phyloP scores from a whole-genome alignment of 768 basidiomycete genomes.

The Neoboletus magnificus region DNA sequence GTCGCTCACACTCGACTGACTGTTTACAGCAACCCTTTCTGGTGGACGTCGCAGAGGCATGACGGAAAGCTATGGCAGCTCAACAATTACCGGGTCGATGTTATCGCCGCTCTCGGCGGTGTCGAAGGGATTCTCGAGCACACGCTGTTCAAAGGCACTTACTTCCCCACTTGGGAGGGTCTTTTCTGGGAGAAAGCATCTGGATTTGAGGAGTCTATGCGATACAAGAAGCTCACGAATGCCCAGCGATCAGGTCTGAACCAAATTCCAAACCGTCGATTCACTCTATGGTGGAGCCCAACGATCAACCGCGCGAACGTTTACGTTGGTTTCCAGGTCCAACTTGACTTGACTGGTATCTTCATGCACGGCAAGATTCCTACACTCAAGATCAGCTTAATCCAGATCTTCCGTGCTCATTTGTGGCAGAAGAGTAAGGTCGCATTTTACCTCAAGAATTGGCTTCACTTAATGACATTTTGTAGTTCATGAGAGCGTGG shows the following conservation, averaged over 20 bases:
- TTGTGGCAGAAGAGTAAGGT: constrained; percentile 98
- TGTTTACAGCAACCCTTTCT: constrained; percentile 84
- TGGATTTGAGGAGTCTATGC: constrained; percentile 95
- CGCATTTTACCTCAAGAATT: constrained; percentile 9
- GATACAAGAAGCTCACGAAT: constrained; percentile 96
- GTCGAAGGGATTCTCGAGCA: constrained; percentile 97
- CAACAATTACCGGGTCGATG: constrained; percentile 98
- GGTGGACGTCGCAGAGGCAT: constrained; percentile 98
- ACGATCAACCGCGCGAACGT: constrained; percentile 99
- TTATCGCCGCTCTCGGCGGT: constrained; percentile 96
- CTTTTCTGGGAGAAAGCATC: constrained; percentile 99
- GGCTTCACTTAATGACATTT: constrained; percentile 8
- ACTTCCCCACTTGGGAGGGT: constrained; percentile 98
- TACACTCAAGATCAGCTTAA: constrained; percentile 96
- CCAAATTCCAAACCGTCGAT: constrained; percentile 98
- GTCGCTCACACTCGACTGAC: constrained; percentile 7
- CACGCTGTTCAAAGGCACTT: constrained; percentile 95
- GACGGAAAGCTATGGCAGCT: constrained; percentile 96
- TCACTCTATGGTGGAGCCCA: constrained; percentile 99
- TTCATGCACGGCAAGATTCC: constrained; percentile 99
- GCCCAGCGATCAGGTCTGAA: constrained; percentile 97
- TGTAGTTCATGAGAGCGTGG: constrained; percentile 84
- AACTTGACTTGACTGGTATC: constrained; percentile 95
- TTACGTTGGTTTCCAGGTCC: constrained; percentile 99
- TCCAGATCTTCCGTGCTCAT: constrained; percentile 99